Base-by-base conservation (phyloP, 129 eudicot genomes). In the Dittrichia graveolens region DNA sequence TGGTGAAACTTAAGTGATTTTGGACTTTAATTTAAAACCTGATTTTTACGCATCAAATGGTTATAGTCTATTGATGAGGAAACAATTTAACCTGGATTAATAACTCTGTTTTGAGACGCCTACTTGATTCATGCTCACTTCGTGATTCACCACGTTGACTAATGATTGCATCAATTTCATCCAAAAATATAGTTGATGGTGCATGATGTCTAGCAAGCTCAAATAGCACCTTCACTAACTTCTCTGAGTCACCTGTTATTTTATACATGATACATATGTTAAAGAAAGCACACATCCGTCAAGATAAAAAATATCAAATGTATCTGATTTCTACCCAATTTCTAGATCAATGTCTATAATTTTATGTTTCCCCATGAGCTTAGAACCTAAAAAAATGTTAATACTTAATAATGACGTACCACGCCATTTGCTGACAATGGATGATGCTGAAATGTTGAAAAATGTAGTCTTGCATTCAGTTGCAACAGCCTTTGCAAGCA, bases 401-500 rank as follows among this genome's bases (percentile, higher is more conserved):
- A 40, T 3, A 2, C 34, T 13, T 53, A 52, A 40, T 3, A 2
- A 8, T 66, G 60, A 80, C 96, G 69, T 88, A 95, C 99, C 99
- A 16, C 99, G 95, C 99, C 99, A 95, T 88, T 95, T 95, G 85
- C 99, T 95, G 71, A 95, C 99, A 63, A 95, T 79, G 67, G 99
- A 95, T 78, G 99, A 95, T 67, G 99, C 99, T 55, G 99, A 95
- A 75, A 95, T 95, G 79, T 95, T 95, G 86, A 95, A 95, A 81
- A 95, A 95, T 59, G 99, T 95, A 58, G 99, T 95, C 1, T 91
- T 90, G 88, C 97, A 95, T 87, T 95, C 99, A 1, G 99, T 95
- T 65, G 99, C 99, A 83, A 95, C 99, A 75, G 99, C 99, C 83
- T 95, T 95, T 43, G 99, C 99, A 75, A 95, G 96, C 99, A 95